Base-by-base conservation (phyloP, 352 stramenopile species). In the Globisporangium megalacanthum region DNA sequence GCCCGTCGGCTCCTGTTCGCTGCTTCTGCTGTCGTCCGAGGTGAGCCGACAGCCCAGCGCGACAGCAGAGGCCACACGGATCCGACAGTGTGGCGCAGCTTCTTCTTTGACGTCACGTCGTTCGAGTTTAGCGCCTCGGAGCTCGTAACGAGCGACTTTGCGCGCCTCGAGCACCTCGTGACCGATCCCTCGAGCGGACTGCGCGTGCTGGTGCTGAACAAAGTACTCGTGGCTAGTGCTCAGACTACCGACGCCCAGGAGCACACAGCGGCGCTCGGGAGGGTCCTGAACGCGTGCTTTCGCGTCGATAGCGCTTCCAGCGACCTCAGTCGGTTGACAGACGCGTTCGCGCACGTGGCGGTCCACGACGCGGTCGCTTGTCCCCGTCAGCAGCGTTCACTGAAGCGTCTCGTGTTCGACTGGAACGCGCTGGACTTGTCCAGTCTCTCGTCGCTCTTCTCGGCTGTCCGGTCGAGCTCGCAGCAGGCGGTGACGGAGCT, bases 371-470 rank as follows among this genome's bases (percentile, higher is more conserved):
- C 33, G 4, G 33, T 37, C 4, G 33, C 8, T 4, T 8, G 33
- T 37, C 33, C 33, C 8, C 33, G 4, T 6, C 10, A 35, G 33
- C 48, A 14, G 14, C 39, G 14, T 29, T 22, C 36, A 0, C 8
- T 81, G 19, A 46, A 52, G 15, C 63, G 53, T 9, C 42, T 80
- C 9, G 61, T 54, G 3, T 56, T 86, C 6, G 56, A 75, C 44
- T 72, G n/a, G 29, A 75, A 59, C 45, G 17, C 37, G 29, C 31
- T 83, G n/a, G 69, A 58, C 17, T 25, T 37, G 14, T 56, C 49
- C 19, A 64, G 73, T 13, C 45, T 86, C 33, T 61, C 61, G 25
- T 70, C 73, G 25, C 55, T 86, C 0, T 77, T 81, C 52, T 82
- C 75, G 3, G 67, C 69, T 17, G 48, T 82, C 17, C 57, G 64